phyloP scores from a whole-genome alignment of 2,329 filamentous ascomycete genomes.

The Pezicula carpinea region DNA sequence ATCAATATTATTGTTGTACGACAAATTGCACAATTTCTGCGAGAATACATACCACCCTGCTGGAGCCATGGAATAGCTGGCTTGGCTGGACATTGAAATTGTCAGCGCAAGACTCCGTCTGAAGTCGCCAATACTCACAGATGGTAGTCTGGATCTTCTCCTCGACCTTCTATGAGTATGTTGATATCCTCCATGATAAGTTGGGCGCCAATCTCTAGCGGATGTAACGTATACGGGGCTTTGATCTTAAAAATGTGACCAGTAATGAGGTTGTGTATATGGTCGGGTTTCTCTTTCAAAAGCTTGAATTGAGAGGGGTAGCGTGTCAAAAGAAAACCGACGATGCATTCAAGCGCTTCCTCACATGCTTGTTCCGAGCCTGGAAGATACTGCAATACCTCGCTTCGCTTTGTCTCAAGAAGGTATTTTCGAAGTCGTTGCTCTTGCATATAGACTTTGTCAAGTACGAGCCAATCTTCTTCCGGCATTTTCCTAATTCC shows the following conservation, averaged over 20 bases:
- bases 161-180: constrained; percentile 38
- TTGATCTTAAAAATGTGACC: constrained; percentile 35
- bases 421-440: constrained; percentile 36
- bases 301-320: constrained; percentile 38
- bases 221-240: constrained; percentile 28
- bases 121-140: constrained; percentile 10
- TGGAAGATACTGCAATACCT: constrained; percentile 38
- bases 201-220: constrained; percentile 43
- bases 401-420: constrained; percentile 31
- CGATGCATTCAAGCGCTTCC: constrained; percentile 41
- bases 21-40: no score
- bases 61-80: constrained; percentile 45
- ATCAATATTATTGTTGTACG: no score
- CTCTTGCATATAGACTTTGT: constrained; percentile 38
- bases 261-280: constrained; percentile 36
- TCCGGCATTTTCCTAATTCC: no score
- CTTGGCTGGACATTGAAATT: constrained; percentile 36
- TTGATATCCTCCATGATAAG: constrained; percentile 46
- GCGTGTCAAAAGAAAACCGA: constrained; percentile 35
- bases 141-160: constrained; percentile 28
- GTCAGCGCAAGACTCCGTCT: not conserved
- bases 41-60: constrained; percentile 38
- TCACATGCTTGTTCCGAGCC: constrained; percentile 38
- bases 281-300: constrained; percentile 15
- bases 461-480: constrained; percentile 23